Conservation (phyloP, 495 filamentous ascomycete genomes). For the Annulohypoxylon stygium region DNA sequence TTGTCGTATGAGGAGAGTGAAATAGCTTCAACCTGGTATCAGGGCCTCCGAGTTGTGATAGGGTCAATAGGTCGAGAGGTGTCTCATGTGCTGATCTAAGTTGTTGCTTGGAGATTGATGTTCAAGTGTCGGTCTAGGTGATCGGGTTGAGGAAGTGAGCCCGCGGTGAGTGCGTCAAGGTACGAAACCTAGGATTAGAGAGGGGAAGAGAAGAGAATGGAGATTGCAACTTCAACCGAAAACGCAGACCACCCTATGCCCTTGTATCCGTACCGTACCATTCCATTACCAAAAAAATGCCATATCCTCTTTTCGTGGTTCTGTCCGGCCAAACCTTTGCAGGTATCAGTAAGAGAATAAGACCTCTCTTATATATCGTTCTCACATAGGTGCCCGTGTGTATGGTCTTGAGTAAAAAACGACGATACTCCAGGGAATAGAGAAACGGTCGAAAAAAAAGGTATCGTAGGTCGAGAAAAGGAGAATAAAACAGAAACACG, state of each 20-base stretch:
- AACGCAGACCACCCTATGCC: conserved; percentile 45
- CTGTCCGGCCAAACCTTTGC: conserved; percentile 44
- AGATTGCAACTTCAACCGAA: conserved; percentile 28
- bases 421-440: conserved; percentile 22
- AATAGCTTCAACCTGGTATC: not conserved
- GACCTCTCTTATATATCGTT: conserved; percentile 48
- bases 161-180: conserved; percentile 1
- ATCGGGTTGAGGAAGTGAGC: conserved; percentile 14
- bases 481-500: conserved; percentile 26
- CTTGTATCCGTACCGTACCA: conserved; percentile 40
- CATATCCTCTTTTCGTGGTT: conserved; percentile 29
- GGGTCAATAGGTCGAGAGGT: not conserved
- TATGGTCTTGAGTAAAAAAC: conserved; percentile 5
- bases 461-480: conserved; percentile 36
- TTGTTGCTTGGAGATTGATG: not conserved
- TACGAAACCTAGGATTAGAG: conserved; percentile 29
- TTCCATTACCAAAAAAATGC: conserved; percentile 41
- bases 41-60: not conserved
- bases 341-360: conserved; percentile 40
- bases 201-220: conserved; percentile 11
- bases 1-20: not conserved
- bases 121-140: not conserved
- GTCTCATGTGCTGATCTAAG: not conserved
- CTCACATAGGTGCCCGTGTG: conserved; percentile 17
- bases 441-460: conserved; percentile 39